Evolutionary conservation across 495 filamentous ascomycete species (phyloP).

Genomic region (Xylaria castorea): DNA sequence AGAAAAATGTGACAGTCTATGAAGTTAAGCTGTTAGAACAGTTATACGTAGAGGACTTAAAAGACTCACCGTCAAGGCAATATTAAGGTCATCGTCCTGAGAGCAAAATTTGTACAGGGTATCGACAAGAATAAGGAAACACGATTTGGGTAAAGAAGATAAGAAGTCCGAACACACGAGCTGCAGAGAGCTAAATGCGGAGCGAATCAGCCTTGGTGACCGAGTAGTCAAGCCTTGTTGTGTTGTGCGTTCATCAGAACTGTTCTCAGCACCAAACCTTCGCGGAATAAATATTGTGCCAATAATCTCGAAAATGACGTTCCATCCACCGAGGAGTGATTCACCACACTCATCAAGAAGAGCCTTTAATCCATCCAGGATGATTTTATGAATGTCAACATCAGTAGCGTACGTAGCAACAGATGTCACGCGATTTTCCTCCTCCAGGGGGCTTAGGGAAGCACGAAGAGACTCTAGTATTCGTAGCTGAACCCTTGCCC

Average conservation of each 20-base stretch:
- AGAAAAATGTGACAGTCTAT: slow-evolving; percentile 89
- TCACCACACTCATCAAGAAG: slow-evolving; percentile 92
- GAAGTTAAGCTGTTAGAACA: slow-evolving; percentile 34
- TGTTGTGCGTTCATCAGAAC: slow-evolving; percentile 31
- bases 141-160: slow-evolving; percentile 74
- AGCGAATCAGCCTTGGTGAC: slow-evolving; percentile 76
- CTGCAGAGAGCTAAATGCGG: slow-evolving; percentile 86
- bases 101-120: slow-evolving; percentile 85
- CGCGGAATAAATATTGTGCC: slow-evolving; percentile 74
- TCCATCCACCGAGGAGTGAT: slow-evolving; percentile 80
- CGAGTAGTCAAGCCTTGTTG: slow-evolving; percentile 53
- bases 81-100: slow-evolving; percentile 91
- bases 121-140: slow-evolving; percentile 83
- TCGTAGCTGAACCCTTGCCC: slow-evolving; percentile 68
- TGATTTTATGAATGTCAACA: slow-evolving; percentile 80
- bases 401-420: slow-evolving; percentile 66
- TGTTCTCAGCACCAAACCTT: slow-evolving; percentile 36
- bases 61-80: slow-evolving; percentile 77
- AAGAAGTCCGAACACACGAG: slow-evolving; percentile 96
- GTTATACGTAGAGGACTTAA: neutral
- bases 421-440: slow-evolving; percentile 52
- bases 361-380: slow-evolving; percentile 79
- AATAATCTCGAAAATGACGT: slow-evolving; percentile 82
- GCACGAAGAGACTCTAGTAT: slow-evolving; percentile 71
- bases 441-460: slow-evolving; percentile 56